phyloP scores from a whole-genome alignment of 1,284 basidiomycete species.

The Ganoderma lucidum region DNA sequence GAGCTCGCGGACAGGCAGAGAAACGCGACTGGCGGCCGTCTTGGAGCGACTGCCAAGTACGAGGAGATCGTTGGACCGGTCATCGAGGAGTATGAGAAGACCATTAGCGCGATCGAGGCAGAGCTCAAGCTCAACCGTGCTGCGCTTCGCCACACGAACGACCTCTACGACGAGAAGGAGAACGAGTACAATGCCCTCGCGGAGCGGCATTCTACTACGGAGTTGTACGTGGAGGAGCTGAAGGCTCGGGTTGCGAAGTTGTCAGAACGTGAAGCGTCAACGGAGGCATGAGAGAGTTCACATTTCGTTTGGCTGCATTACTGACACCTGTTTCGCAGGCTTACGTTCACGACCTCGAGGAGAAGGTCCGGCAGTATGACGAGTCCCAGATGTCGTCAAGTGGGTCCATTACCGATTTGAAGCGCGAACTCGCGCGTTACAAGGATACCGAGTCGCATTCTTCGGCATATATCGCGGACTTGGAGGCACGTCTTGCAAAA shows the following conservation, averaged over 20 bases:
- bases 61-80: constrained; percentile 98
- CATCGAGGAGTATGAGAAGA: constrained; percentile 99
- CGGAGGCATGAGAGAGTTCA: constrained; percentile 67
- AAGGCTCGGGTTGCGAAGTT: constrained; percentile 83
- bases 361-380: constrained; percentile 85
- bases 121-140: constrained; percentile 91
- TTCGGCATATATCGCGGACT: constrained; percentile 85
- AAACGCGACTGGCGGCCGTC: constrained; percentile 55
- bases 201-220: constrained; percentile 79
- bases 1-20: constrained; percentile 81
- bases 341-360: constrained; percentile 93
- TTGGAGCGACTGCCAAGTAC: constrained; percentile 83
- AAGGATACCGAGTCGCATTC: constrained; percentile 81
- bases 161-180: constrained; percentile 91
- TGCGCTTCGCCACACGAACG: constrained; percentile 89
- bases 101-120: constrained; percentile 94
- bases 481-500: constrained; percentile 84
- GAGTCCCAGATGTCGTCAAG: constrained; percentile 80
- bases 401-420: constrained; percentile 82
- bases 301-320: constrained; percentile 17
- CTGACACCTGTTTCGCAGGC: constrained; percentile 54
- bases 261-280: constrained; percentile 87
- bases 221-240: constrained; percentile 89
- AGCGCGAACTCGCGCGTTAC: constrained; percentile 82
- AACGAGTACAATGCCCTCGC: constrained; percentile 73